phyloP scores from a whole-genome alignment of 345 rosid genomes.

The Aquilaria sinensis region DNA sequence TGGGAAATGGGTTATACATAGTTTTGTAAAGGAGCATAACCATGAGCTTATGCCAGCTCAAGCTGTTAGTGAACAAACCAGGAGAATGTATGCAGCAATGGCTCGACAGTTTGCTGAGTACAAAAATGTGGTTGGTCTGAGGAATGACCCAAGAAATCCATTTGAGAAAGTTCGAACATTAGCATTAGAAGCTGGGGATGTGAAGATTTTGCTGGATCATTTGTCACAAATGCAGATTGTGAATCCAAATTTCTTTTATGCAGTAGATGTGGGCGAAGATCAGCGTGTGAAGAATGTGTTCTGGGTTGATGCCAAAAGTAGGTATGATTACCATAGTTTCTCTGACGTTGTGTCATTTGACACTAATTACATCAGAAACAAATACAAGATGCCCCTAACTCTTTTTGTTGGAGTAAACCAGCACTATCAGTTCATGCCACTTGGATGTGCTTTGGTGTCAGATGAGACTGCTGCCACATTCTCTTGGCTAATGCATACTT shows the following conservation, averaged over 20 bases:
- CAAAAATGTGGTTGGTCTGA: slow-evolving; percentile 46
- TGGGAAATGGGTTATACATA: slow-evolving; percentile 71
- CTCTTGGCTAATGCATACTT: slow-evolving; percentile 62
- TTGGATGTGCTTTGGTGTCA: slow-evolving; percentile 60
- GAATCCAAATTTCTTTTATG: slow-evolving; percentile 64
- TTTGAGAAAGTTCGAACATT: slow-evolving; percentile 44
- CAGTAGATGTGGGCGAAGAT: slow-evolving; percentile 56
- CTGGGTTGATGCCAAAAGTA: slow-evolving; percentile 69
- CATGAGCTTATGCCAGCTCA: slow-evolving; percentile 76
- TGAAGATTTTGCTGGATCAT: slow-evolving; percentile 40
- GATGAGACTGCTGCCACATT: slow-evolving; percentile 50
- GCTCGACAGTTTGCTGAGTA: slow-evolving; percentile 66
- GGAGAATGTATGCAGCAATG: slow-evolving; percentile 69
- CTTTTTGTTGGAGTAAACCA: slow-evolving; percentile 63
- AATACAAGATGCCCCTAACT: slow-evolving; percentile 61
- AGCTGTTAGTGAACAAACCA: slow-evolving; percentile 67
- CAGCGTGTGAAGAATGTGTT: slow-evolving; percentile 47
- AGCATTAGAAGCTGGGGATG: slow-evolving; percentile 48
- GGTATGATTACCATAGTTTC: slow-evolving; percentile 51
- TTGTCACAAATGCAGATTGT: slow-evolving; percentile 38
- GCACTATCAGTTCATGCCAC: slow-evolving; percentile 55
- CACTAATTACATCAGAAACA: slow-evolving; percentile 46
- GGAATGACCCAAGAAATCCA: slow-evolving; percentile 29
- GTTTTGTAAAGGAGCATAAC: slow-evolving; percentile 65
- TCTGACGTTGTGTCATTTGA: slow-evolving; percentile 61